These are phyloP conservation scores for Teunomyces atbi DNA, from an alignment of 805 yeast species.

Conservation along the genomic window DNA sequence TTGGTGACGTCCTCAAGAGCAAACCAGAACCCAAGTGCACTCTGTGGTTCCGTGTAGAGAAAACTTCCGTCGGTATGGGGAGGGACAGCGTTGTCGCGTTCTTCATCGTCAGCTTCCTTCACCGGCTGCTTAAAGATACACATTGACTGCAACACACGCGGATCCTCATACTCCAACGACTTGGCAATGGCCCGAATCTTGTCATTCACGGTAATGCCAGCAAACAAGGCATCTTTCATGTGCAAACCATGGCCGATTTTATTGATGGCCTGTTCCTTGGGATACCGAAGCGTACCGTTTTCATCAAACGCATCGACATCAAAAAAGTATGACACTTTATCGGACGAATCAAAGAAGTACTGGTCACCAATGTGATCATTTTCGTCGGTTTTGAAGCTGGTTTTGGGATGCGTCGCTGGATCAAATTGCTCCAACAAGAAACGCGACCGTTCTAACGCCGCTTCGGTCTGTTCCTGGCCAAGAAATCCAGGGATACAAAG, in stretches of 20 bases:
- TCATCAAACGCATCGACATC: slow-evolving; percentile 67
- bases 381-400: slow-evolving; percentile 63
- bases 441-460: slow-evolving; percentile 43
- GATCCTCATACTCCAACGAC: slow-evolving; percentile 56
- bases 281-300: slow-evolving; percentile 49
- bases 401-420: slow-evolving; percentile 58
- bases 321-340: slow-evolving; percentile 66
- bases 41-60: slow-evolving; percentile 66
- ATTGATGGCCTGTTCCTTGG: slow-evolving; percentile 60
- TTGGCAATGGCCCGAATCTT: slow-evolving; percentile 52
- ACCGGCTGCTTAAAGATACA: slow-evolving; percentile 71
- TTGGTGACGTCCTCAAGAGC: slow-evolving; percentile 72
- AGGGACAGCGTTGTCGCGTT: slow-evolving; percentile 60
- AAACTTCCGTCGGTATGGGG: slow-evolving; percentile 76
- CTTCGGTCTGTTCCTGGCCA: slow-evolving; percentile 35
- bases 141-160: slow-evolving; percentile 77
- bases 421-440: slow-evolving; percentile 50
- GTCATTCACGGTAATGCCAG: slow-evolving; percentile 47
- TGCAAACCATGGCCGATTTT: slow-evolving; percentile 82
- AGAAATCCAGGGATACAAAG: slow-evolving; percentile 59
- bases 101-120: slow-evolving; percentile 7
- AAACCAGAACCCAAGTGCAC: slow-evolving; percentile 79
- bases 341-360: slow-evolving; percentile 67
- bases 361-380: slow-evolving; percentile 68
- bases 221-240: slow-evolving; percentile 49